Base-by-base conservation (phyloP, 306 rosid species). In the Medicago arabica region DNA sequence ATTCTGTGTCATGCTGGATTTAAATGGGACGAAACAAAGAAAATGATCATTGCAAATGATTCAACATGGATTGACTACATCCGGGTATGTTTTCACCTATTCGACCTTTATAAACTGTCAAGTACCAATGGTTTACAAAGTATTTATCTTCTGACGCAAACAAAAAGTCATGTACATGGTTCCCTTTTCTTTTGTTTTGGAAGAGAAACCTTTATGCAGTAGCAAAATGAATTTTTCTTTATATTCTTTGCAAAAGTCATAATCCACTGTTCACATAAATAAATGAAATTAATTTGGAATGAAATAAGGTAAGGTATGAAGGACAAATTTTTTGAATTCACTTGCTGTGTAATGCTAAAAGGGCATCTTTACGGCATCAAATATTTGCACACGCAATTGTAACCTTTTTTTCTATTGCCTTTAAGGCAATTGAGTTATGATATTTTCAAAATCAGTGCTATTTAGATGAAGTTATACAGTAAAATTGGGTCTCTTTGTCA, bases 41-140 rank as follows among this genome's bases (percentile, higher is more conserved):
- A 87, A 85, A 78, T 83, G 78, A 50, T 87, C 44, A 38, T 57
- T 72, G 91, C 87, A 57, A 72, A 69, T 75, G 80, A 83, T 69
- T 80, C 87, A 55, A 80, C 86, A 69, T 87, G 91, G 91, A 75
- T 57, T 83, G 81, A 78, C 54, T 83, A 82, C 74, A 76, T 87
- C 73, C 83, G 75, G 88, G 91, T 87, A 69, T 67, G 85, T 55
- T 69, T 17, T 71, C 31, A 47, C 61, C 49, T 51, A 16, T 79
- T 43, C 34, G 16, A 58, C 50, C 28, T 4, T 71, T 62, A 54
- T 16, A 74, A 21, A 46, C 58, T 44, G 57, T 44, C 41, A 21
- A n/a, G 14, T 55, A 46, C 38, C 67, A 55, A 69, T 38, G 13
- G 16, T 9, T 54, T 69, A 47, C 23, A 1, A 64, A 31, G 13